phyloP scores from a whole-genome alignment of 164 flowering plant genomes.

The Pachysandra terminalis region DNA sequence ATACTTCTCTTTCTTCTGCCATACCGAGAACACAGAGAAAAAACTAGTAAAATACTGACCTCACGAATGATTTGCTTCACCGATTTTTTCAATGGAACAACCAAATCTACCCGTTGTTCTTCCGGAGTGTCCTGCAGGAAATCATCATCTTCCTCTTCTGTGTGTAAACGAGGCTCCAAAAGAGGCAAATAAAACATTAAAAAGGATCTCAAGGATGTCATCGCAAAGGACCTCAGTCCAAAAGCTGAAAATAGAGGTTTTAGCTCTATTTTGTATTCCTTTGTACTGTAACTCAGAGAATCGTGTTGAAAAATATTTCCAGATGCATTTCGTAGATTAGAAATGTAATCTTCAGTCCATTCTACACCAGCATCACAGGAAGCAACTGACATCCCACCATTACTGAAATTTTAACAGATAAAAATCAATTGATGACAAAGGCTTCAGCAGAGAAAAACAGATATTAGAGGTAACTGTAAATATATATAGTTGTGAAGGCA shows the following conservation, averaged over 20 bases:
- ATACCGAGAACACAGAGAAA: not conserved
- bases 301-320: constrained; percentile 36
- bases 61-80: constrained; percentile 81
- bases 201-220: constrained; percentile 84
- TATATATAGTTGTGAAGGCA: not conserved
- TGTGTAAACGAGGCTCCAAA: constrained; percentile 57
- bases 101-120: constrained; percentile 52
- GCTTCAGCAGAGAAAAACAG: not conserved
- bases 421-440: constrained; percentile 6
- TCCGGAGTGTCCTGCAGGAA: constrained; percentile 50
- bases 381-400: constrained; percentile 47
- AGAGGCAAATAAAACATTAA: constrained; percentile 79
- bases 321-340: constrained; percentile 34
- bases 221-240: constrained; percentile 47
- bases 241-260: constrained; percentile 89
- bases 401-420: constrained; percentile 32
- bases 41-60: constrained; percentile 30
- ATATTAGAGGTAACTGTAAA: not conserved
- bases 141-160: constrained; percentile 76
- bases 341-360: constrained; percentile 46
- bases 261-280: constrained; percentile 64
- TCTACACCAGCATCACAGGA: constrained; percentile 72
- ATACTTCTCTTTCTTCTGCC: no score
- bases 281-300: constrained; percentile 34
- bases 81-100: constrained; percentile 78